These are phyloP conservation scores for Dactylellina leptospora DNA, from an alignment of 2,329 filamentous ascomycete genomes.

Conservation along the genomic window DNA sequence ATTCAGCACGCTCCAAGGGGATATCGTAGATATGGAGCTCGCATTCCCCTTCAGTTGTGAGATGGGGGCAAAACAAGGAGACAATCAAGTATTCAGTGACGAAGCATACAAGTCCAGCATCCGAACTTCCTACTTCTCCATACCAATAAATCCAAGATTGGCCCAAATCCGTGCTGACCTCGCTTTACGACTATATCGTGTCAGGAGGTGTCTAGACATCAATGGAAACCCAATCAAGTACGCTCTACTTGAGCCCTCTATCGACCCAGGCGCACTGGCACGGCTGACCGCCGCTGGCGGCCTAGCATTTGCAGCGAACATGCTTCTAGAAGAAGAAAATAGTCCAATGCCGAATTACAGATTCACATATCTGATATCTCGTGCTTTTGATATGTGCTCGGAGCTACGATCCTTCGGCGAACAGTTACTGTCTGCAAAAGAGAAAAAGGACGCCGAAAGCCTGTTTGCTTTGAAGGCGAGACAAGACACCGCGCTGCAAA, in stretches of 20 bases:
- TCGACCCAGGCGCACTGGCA: slow-evolving; percentile 57
- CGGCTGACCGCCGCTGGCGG: too few relatives aligned
- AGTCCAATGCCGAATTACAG: slow-evolving; percentile 58
- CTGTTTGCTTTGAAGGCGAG: slow-evolving; percentile 46
- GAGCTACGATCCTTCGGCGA: slow-evolving; percentile 55
- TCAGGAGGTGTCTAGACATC: slow-evolving; percentile 59
- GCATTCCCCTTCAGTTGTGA: slow-evolving; percentile 31
- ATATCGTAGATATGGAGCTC: too few relatives aligned
- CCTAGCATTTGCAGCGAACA: slow-evolving; percentile 56
- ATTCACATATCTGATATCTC: slow-evolving; percentile 56
- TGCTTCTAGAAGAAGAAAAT: slow-evolving; percentile 29
- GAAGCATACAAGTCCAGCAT: not conserved
- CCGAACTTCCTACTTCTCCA: slow-evolving; percentile 54
- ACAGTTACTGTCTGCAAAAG: slow-evolving; percentile 53
- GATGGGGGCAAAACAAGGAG: not conserved
- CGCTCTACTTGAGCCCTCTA: slow-evolving; percentile 58
- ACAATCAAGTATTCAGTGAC: too few relatives aligned
- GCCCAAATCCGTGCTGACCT: slow-evolving; percentile 48
- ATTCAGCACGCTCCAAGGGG: too few relatives aligned
- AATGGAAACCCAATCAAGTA: slow-evolving; percentile 55
- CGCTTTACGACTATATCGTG: slow-evolving; percentile 59
- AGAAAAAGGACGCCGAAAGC: slow-evolving; percentile 57
- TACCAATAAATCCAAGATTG: slow-evolving; percentile 49
- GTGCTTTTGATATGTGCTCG: slow-evolving; percentile 57
- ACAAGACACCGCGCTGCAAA: slow-evolving; percentile 52